Conservation (phyloP, 371 early-diverging fungal genomes). For the Funneliformis caledonium region DNA sequence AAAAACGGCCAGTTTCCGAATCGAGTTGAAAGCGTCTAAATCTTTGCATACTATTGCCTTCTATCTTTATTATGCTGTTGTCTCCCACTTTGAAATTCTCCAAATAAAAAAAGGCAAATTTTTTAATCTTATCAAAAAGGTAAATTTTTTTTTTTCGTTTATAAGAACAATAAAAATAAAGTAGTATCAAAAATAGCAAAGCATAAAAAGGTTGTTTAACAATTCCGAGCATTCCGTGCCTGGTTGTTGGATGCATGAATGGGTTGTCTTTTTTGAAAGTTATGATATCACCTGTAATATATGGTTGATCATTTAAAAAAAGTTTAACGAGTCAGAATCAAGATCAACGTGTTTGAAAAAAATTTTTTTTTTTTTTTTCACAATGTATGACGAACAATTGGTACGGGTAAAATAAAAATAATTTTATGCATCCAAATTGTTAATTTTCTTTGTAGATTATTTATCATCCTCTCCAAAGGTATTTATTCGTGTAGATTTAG, state of each 20-base stretch:
- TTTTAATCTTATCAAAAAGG: too few relatives aligned
- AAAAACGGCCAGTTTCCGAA: background rate
- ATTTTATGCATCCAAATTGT: background rate
- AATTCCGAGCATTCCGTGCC: background rate
- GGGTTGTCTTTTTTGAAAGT: background rate
- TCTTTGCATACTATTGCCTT: background rate
- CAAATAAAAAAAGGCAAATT: too few relatives aligned
- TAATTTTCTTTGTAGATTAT: background rate
- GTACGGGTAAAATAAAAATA: background rate
- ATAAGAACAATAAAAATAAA: background rate
- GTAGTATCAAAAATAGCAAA: background rate
- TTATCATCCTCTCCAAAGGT: background rate
- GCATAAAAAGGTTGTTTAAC: background rate
- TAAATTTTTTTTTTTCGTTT: background rate
- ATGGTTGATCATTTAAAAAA: background rate
- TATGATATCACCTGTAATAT: background rate
- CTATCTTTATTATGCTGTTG: background rate
- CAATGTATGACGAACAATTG: background rate
- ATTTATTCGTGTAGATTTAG: background rate
- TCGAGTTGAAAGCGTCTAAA: background rate
- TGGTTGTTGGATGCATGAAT: background rate
- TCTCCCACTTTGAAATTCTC: background rate
- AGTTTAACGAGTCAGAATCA: background rate
- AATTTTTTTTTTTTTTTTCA: background rate
- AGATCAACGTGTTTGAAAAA: background rate